A percentile compares a stretch with the other conserved stretches of the same genome.
These are phyloP conservation scores for Hanseniaspora thailandica DNA, from an alignment of 805 yeast species.

Conservation along the genomic window DNA sequence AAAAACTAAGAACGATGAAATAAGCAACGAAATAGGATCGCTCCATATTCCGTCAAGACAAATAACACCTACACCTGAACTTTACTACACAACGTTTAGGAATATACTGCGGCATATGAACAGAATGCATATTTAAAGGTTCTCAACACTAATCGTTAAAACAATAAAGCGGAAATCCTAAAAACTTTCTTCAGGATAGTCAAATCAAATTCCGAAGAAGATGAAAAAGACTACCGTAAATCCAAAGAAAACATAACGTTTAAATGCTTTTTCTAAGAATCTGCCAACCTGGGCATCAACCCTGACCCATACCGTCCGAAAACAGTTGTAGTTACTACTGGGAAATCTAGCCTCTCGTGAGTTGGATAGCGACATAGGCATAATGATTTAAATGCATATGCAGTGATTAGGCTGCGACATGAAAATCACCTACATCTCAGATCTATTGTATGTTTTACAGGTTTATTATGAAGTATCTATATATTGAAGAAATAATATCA, in stretches of 20 bases:
- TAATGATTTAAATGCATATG: constrained; percentile 11
- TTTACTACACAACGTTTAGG: constrained; percentile 90
- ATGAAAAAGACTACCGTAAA: neutral
- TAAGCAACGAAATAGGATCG: constrained; percentile 13
- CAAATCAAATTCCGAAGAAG: constrained; percentile 18
- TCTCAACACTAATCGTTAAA: constrained; percentile 24
- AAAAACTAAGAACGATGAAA: constrained; percentile 5
- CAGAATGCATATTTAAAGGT: constrained; percentile 55
- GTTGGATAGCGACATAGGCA: constrained; percentile 46
- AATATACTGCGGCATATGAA: constrained; percentile 82
- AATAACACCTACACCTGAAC: constrained; percentile 12
- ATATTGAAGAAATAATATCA: too few species aligned
- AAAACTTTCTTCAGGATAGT: constrained; percentile 26
- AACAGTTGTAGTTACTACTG: constrained; percentile 25
- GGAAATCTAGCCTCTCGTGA: constrained; percentile 53
- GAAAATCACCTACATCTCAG: constrained; percentile 12
- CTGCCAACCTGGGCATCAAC: constrained; percentile 92
- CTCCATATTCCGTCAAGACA: constrained; percentile 6
- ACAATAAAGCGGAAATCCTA: constrained; percentile 32
- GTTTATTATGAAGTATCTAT: too few species aligned
- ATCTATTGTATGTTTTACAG: constrained; percentile 15
- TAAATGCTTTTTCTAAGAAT: constrained; percentile 59
- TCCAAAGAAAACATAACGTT: constrained; percentile 30
- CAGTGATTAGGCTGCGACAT: constrained; percentile 15
- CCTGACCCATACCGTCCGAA: constrained; percentile 47